phyloP scores from a whole-genome alignment of 139 green algal genomes.

The Tetraselmis striata region DNA sequence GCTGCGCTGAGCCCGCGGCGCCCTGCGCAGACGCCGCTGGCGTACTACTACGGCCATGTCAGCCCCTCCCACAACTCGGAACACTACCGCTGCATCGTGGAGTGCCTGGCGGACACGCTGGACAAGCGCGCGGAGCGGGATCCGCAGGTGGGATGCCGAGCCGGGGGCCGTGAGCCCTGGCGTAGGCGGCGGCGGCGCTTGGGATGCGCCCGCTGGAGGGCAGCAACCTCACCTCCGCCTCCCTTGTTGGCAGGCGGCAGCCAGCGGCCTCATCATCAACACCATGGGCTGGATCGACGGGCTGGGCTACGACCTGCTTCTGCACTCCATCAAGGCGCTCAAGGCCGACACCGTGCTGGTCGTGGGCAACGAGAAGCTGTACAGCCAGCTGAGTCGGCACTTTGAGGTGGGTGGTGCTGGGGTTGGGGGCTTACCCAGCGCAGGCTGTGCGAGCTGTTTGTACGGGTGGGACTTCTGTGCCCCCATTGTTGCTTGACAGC shows the following conservation, averaged over 20 bases:
- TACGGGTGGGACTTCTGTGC: too few relatives aligned
- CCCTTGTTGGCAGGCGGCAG: constrained; percentile 33
- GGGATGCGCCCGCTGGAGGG: too few relatives aligned
- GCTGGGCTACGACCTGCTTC: constrained; percentile 84
- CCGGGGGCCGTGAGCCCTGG: background rate
- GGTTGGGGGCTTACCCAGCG: background rate
- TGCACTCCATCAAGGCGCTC: constrained; percentile 61
- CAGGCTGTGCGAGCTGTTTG: too few relatives aligned
- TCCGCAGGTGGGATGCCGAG: constrained; percentile 6
- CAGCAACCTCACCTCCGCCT: too few relatives aligned
- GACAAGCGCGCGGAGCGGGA: constrained; percentile 43
- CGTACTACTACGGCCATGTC: constrained; percentile 78
- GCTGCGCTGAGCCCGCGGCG: background rate
- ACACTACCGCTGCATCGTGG: constrained; percentile 70
- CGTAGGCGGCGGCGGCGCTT: too few relatives aligned
- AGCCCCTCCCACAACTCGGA: constrained; percentile 63
- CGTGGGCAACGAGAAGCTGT: constrained; percentile 81
- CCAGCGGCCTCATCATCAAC: constrained; percentile 82
- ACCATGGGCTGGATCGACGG: constrained; percentile 90
- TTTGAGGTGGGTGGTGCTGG: background rate
- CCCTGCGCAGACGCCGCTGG: constrained; percentile 42
- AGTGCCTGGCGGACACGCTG: constrained; percentile 66
- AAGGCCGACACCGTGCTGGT: constrained; percentile 78
- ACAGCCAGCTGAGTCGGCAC: constrained; percentile 44
- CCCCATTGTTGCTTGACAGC: too few relatives aligned